Base-by-base conservation (phyloP, 805 yeast species). In the Teunomyces pallodes region DNA sequence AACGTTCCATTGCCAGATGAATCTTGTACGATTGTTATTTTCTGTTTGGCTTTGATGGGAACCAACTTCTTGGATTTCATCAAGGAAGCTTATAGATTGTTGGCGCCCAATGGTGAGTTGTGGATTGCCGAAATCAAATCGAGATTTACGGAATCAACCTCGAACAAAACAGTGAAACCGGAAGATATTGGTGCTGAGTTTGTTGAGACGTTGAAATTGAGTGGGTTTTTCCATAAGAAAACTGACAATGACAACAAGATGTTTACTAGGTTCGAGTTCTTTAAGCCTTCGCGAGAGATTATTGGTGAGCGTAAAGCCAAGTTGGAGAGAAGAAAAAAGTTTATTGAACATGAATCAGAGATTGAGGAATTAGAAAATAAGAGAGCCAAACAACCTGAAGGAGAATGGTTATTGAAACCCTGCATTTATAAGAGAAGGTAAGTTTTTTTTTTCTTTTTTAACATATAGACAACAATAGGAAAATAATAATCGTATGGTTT, bases 121-220 rank as follows among this genome's bases (percentile, higher is more conserved):
- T 94, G 99, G 99, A 90, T 94, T 42, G 94, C 98, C 2, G 99
- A 94, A 64, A 94, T 94, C 69, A 92, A 92, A 67, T 89, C 97
- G 1, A 76, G 99, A 60, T 88, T 94, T 59, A 72, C 81, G 5
- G 96, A 90, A 58, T 66, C 69, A 10, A 50, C 60, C 12, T 44
- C 59, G 12, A 61, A 57, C 41, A 54, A 56, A 27, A 55, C 54
- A 10, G 55, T 49, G 17, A 54, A 58, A 32, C 62, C 81, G 65
- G 54, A 79, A 49, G 67, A 79, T 45, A 62, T 71, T 0, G 92
- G 92, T 12, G 79, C 79, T n/a, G 91, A 87, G 57, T 94, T 94
- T 67, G 88, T 86, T 9, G 80, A 86, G 20, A 82, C 87, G 1
- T 74, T 94, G 57, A 90, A 90, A 63, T 67, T 80, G 45, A 66